Evolutionary conservation across 805 yeast species (phyloP).

Genomic region (Danielia oregonensis): DNA sequence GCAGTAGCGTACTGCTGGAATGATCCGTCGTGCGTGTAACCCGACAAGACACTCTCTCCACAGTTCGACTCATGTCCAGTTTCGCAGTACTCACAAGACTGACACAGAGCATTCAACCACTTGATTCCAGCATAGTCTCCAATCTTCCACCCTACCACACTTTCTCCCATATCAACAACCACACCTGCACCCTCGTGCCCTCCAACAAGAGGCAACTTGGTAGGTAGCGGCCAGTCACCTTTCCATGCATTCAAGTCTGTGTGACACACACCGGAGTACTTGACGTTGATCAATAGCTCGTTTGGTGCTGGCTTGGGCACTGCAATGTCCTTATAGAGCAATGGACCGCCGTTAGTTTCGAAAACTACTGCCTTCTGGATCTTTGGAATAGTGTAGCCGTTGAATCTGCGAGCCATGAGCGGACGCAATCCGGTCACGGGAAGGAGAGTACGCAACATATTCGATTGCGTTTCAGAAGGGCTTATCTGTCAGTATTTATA

Average conservation of each 20-base stretch:
- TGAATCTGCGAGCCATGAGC: background rate
- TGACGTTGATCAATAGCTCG: constrained; percentile 10
- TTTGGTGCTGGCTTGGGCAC: constrained; percentile 8
- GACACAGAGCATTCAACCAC: constrained; percentile 11
- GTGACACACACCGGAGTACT: constrained; percentile 13
- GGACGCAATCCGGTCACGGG: background rate
- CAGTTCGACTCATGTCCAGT: constrained; percentile 9
- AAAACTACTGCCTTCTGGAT: constrained; percentile 10
- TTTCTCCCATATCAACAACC: constrained; percentile 9
- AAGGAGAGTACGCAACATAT: constrained; percentile 1
- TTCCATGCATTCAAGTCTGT: constrained; percentile 13
- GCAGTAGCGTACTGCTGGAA: constrained; percentile 14
- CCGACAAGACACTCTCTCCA: constrained; percentile 7
- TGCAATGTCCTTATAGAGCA: constrained; percentile 11
- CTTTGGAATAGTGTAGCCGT: constrained; percentile 3
- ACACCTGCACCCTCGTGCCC: constrained; percentile 13
- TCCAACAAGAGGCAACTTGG: constrained; percentile 11
- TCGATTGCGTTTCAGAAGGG: too few relatives aligned
- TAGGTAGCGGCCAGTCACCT: constrained; percentile 10
- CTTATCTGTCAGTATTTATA: too few relatives aligned
- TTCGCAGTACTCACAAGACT: constrained; percentile 9
- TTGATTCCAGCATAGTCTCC: constrained; percentile 12
- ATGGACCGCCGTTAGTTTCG: constrained; percentile 10
- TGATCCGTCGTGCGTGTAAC: constrained; percentile 12
- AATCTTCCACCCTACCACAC: constrained; percentile 8